phyloP scores from a whole-genome alignment of 768 basidiomycete genomes.

The Tricholoma sp. region DNA sequence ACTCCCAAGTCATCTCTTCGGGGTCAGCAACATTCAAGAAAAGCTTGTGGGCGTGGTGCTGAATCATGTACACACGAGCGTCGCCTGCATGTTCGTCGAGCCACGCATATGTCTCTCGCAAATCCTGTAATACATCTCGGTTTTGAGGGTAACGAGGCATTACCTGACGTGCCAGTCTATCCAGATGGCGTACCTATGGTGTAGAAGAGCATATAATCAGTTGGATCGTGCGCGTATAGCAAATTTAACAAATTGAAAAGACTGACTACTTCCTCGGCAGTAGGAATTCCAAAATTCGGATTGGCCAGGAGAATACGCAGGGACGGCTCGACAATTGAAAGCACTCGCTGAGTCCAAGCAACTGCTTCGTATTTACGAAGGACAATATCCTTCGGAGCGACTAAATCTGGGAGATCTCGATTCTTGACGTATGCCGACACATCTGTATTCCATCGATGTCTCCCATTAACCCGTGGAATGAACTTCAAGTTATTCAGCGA shows the following conservation, averaged over 20 bases:
- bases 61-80: constrained; percentile 12
- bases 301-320: constrained; percentile 29
- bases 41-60: constrained; percentile 19
- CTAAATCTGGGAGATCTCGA: constrained; percentile 23
- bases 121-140: constrained; percentile 28
- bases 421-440: constrained; percentile 19
- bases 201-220: neutral
- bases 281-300: constrained; percentile 34
- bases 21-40: constrained; percentile 47
- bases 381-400: constrained; percentile 35
- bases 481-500: constrained; percentile 32
- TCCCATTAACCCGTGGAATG: constrained; percentile 28
- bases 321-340: constrained; percentile 24
- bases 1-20: constrained; percentile 29
- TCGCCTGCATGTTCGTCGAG: constrained; percentile 26
- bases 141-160: constrained; percentile 21
- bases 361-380: constrained; percentile 32
- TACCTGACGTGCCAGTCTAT: constrained; percentile 25
- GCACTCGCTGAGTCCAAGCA: constrained; percentile 46
- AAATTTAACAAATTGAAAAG: neutral
- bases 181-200: constrained; percentile 37
- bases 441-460: constrained; percentile 7
- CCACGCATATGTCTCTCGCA: constrained; percentile 40
- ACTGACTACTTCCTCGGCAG: constrained; percentile 39
- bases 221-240: neutral